Percentiles rank a stretch among this genome's conserved stretches.
These are phyloP conservation scores for Stagonosporopsis tanaceti DNA, from an alignment of 2,329 filamentous ascomycete species.

Conservation along the genomic window DNA sequence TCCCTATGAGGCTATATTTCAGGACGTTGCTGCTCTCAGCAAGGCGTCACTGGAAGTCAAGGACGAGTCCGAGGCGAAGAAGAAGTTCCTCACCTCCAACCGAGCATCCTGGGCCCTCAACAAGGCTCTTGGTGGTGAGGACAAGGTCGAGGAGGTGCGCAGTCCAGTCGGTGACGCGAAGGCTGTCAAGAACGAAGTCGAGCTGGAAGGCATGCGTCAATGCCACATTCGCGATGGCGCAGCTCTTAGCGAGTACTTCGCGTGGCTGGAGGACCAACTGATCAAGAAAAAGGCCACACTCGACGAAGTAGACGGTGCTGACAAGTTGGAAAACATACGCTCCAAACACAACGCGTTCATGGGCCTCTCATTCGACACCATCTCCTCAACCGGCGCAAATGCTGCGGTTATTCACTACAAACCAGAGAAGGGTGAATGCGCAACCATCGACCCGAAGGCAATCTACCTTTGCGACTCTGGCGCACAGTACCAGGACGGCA, in stretches of 20 bases:
- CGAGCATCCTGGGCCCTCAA: constrained; percentile 93
- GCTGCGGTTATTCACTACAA: constrained; percentile 95
- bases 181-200: constrained; percentile 89
- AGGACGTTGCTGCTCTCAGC: constrained; percentile 74
- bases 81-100: constrained; percentile 85
- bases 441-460: constrained; percentile 80
- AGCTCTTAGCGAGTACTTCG: constrained; percentile 89
- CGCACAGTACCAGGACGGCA: constrained; percentile 94
- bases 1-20: constrained; percentile 83
- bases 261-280: constrained; percentile 93
- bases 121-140: constrained; percentile 83
- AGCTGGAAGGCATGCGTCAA: constrained; percentile 89
- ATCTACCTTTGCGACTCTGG: constrained; percentile 97
- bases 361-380: constrained; percentile 92
- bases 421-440: constrained; percentile 82
- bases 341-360: constrained; percentile 77
- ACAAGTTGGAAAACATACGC: constrained; percentile 83
- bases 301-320: constrained; percentile 90
- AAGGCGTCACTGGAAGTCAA: constrained; percentile 47
- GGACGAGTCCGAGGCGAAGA: constrained; percentile 45
- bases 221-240: constrained; percentile 95
- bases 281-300: constrained; percentile 74
- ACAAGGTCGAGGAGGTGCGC: constrained; percentile 82
- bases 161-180: constrained; percentile 92
- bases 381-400: constrained; percentile 91